Conservation (phyloP, 768 basidiomycete genomes). For the Albatrellus ellisii region DNA sequence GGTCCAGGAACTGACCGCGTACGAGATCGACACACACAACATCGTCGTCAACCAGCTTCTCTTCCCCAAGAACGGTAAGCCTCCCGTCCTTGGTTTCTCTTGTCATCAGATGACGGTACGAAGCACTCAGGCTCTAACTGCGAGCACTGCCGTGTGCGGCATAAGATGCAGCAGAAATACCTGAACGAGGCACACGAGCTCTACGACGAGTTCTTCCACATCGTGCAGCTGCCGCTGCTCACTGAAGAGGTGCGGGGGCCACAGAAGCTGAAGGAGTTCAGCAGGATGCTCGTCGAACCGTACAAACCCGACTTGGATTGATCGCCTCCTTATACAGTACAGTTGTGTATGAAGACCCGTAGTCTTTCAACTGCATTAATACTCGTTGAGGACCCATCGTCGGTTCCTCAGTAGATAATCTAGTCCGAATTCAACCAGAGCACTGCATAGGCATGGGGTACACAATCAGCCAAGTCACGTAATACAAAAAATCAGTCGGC, state of each 20-base stretch:
- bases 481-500: no score
- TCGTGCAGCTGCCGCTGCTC: slow-evolving; percentile 81
- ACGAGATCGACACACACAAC: slow-evolving; percentile 96
- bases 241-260: slow-evolving; percentile 97
- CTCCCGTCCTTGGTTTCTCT: neutral
- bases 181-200: slow-evolving; percentile 92
- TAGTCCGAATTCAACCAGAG: no score
- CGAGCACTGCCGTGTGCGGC: slow-evolving; percentile 88
- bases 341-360: no score
- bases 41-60: slow-evolving; percentile 97
- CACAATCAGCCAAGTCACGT: no score
- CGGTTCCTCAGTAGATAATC: no score
- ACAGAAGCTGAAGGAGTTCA: slow-evolving; percentile 86
- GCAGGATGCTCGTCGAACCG: slow-evolving; percentile 80
- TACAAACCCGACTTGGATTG: slow-evolving; percentile 34
- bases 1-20: slow-evolving; percentile 88
- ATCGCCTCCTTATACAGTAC: no score
- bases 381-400: no score
- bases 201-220: slow-evolving; percentile 98
- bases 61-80: slow-evolving; percentile 81
- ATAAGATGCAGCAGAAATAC: slow-evolving; percentile 99
- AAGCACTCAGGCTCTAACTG: slow-evolving; percentile 64
- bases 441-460: no score
- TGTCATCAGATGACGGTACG: neutral
- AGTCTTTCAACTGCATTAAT: no score